Evolutionary conservation across 2,329 filamentous ascomycete species (phyloP).

Genomic region (Fonsecaea nubica): DNA sequence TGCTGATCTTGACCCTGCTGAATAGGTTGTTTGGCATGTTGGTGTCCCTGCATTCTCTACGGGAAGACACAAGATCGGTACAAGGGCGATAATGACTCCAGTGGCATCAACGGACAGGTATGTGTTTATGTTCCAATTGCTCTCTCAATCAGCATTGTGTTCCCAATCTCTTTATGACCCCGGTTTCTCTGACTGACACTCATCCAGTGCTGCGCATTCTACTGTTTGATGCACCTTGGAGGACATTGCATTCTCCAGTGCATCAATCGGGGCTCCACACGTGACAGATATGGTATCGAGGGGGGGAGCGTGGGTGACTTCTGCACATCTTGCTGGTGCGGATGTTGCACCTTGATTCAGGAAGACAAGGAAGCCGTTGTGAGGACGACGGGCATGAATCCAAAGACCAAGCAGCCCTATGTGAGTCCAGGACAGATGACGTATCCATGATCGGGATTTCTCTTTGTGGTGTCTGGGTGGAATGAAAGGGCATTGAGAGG

Average conservation of each 20-base stretch:
- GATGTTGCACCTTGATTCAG: conserved; percentile 64
- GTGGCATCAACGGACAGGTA: conserved; percentile 42
- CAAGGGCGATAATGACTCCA: conserved; percentile 41
- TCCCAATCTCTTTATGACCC: neutral
- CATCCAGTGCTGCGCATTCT: conserved; percentile 48
- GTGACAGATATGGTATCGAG: conserved; percentile 61
- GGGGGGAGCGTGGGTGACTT: conserved; percentile 59
- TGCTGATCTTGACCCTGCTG: neutral
- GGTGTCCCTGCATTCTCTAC: conserved; percentile 45
- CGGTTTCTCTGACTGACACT: neutral
- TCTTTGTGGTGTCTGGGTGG: neutral
- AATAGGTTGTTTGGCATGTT: conserved; percentile 43
- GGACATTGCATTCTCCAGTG: conserved; percentile 54
- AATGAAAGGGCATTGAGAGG: neutral
- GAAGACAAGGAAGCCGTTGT: conserved; percentile 61
- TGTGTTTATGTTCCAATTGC: neutral
- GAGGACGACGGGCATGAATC: conserved; percentile 37
- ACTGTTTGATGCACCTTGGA: conserved; percentile 43
- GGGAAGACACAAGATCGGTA: conserved; percentile 46
- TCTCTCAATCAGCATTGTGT: neutral
- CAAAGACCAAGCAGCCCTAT: conserved; percentile 37
- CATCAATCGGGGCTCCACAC: conserved; percentile 62
- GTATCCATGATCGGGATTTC: conserved; percentile 22
- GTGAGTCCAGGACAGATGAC: conserved; percentile 30
- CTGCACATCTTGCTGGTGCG: conserved; percentile 61